Conservation (phyloP, 2,329 filamentous ascomycete genomes). For the Chalara sp. region DNA sequence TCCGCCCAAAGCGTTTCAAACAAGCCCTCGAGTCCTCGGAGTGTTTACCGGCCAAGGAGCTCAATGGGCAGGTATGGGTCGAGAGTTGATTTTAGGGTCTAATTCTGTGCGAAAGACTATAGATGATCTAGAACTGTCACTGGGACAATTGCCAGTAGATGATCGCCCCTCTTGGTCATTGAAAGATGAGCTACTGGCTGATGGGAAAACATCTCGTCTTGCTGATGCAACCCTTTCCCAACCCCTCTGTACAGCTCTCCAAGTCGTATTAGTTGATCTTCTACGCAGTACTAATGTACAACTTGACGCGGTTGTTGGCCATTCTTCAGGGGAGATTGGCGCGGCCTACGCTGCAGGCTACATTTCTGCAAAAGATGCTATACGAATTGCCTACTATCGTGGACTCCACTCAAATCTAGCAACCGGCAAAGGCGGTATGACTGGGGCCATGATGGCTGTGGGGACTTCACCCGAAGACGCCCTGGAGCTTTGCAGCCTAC, state of each 20-base stretch:
- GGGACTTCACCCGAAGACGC: conserved; percentile 10
- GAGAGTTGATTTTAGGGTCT: conserved; percentile 3
- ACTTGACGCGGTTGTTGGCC: conserved; percentile 32
- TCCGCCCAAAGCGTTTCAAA: too few species aligned
- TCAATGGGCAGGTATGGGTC: conserved; percentile 16
- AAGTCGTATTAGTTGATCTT: conserved; percentile 37
- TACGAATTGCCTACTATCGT: conserved; percentile 14
- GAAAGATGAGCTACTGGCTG: conserved; percentile 28
- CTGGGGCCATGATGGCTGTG: conserved; percentile 14
- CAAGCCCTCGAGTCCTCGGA: too few species aligned
- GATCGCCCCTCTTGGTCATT: conserved; percentile 5
- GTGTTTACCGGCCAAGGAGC: too few species aligned
- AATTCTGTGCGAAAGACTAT: background rate
- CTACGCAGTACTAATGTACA: conserved; percentile 33
- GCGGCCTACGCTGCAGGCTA: conserved; percentile 35
- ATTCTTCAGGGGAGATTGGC: conserved; percentile 40
- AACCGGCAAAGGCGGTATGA: background rate
- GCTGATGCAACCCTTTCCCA: conserved; percentile 18
- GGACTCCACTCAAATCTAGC: conserved; percentile 6
- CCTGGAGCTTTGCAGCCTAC: background rate
- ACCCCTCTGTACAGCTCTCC: conserved; percentile 38
- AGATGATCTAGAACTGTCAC: background rate
- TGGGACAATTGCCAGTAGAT: conserved; percentile 1
- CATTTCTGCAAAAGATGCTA: conserved; percentile 25
- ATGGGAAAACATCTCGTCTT: conserved; percentile 16